phyloP scores from a whole-genome alignment of 2,329 filamentous ascomycete species.

The Neodidymelliopsis sp. region DNA sequence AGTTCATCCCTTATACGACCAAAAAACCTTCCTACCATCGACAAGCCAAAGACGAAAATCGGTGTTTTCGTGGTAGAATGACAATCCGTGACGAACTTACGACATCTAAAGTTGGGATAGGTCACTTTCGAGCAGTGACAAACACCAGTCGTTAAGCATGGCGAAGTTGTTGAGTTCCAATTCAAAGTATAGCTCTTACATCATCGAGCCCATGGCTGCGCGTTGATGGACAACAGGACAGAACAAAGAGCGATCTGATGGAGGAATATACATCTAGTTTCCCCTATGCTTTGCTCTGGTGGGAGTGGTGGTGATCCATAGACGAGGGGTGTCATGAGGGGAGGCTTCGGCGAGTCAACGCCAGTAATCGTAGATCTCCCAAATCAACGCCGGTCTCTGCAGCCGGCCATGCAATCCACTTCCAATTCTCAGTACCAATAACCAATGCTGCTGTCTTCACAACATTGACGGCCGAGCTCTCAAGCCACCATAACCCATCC shows the following conservation, averaged over 20 bases:
- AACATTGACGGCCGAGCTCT: slow-evolving; percentile 27
- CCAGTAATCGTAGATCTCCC: slow-evolving; percentile 14
- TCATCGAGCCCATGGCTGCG: no score
- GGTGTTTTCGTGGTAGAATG: background rate
- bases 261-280: no score
- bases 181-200: no score
- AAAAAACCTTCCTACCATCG: background rate
- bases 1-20: background rate
- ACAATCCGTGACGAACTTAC: background rate
- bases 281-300: no score
- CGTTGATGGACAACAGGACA: no score
- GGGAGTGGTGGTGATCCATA: no score
- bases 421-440: slow-evolving; percentile 30
- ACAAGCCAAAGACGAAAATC: background rate
- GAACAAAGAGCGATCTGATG: no score
- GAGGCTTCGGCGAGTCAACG: slow-evolving; percentile 1
- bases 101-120: no score
- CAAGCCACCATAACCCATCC: slow-evolving; percentile 30
- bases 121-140: no score
- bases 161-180: background rate
- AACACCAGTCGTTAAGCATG: background rate
- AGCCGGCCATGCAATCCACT: slow-evolving; percentile 37
- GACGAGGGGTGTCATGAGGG: background rate
- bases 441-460: slow-evolving; percentile 33
- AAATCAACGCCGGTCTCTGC: slow-evolving; percentile 27